phyloP scores from a whole-genome alignment of 2,329 filamentous ascomycete species.

The Bipolaris oryzae region DNA sequence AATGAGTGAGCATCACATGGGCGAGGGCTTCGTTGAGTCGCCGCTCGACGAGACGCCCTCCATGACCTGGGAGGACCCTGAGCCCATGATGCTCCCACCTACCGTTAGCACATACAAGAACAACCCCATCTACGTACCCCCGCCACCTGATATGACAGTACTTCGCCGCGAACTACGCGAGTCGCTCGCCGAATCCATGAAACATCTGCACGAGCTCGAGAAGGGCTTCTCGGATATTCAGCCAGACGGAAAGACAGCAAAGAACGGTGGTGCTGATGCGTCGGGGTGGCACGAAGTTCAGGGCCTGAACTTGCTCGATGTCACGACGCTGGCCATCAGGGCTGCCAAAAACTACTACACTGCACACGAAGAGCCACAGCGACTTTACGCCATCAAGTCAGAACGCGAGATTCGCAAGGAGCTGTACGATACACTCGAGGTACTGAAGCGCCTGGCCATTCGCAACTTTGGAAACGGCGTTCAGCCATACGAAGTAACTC shows the following conservation, averaged over 20 bases:
- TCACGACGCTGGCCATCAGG: slow-evolving; percentile 92
- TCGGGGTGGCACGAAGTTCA: slow-evolving; percentile 85
- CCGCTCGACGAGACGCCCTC: slow-evolving; percentile 60
- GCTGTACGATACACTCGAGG: slow-evolving; percentile 83
- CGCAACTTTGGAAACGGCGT: slow-evolving; percentile 86
- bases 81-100: slow-evolving; percentile 86
- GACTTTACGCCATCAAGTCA: slow-evolving; percentile 82
- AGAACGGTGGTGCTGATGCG: slow-evolving; percentile 41
- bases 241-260: slow-evolving; percentile 11
- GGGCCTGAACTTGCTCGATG: slow-evolving; percentile 88
- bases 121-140: slow-evolving; percentile 78
- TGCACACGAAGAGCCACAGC: slow-evolving; percentile 83
- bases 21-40: slow-evolving; percentile 56
- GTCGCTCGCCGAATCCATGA: slow-evolving; percentile 71
- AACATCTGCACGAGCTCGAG: slow-evolving; percentile 67
- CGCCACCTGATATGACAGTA: slow-evolving; percentile 80
- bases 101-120: slow-evolving; percentile 96
- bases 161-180: slow-evolving; percentile 73
- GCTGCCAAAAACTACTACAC: slow-evolving; percentile 98
- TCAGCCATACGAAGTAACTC: slow-evolving; percentile 75
- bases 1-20: slow-evolving; percentile 38
- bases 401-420: slow-evolving; percentile 86
- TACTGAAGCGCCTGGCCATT: slow-evolving; percentile 87
- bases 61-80: slow-evolving; percentile 63
- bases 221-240: slow-evolving; percentile 34